Evolutionary conservation across 2,329 filamentous ascomycete species (phyloP), one percentile per base, ranked within the genome.

Genomic region (Claviceps humidiphila): DNA sequence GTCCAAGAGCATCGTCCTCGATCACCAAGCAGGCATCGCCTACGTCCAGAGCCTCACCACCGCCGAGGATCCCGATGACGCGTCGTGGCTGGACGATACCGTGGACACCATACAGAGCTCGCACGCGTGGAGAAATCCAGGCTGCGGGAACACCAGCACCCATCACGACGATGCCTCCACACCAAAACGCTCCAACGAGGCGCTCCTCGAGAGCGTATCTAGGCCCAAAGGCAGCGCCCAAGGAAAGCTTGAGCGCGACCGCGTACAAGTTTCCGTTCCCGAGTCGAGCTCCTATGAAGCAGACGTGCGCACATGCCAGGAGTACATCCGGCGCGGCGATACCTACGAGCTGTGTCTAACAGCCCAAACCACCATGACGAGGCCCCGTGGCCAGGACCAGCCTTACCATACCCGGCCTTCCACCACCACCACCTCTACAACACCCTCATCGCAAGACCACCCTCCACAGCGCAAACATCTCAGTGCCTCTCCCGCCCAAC

Each of bases 321-420:
- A 80, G 4, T 76, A 79, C 56, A 85, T 95, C 56, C 77, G 81
- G 3, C 81, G 84, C 0, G 89, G 89, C 14, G 82, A 90, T 56
- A 89, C 87, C 0, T 95, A 95, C 65, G 89, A 95, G 63, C 75
- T 95, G 6, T 94, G 88, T 58, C 76, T 94, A 7, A 94, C 88
- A 0, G 82, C 82, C 48, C 82, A 88, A 64, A 89, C 86, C 11
- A 75, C 73, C 39, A 78, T 93, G 58, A 75, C 64, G 20, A 69
- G 69, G 2, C 66, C 70, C 0, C 55, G 58, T 47, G 82, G 22
- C 71, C 73, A 44, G 64, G 67, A 50, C 68, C 72, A 56, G 80
- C 58, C 51, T 51, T 54, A 56, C 39, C 51, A 62, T 44, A 54
- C 59, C 51, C 54, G 42, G 16, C 20, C 47, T 47, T 20, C 51